Percentiles rank a stretch among this genome's conserved stretches.
These are phyloP conservation scores for Penicillium frequentans DNA, from an alignment of 2,329 filamentous ascomycete genomes.

Conservation along the genomic window DNA sequence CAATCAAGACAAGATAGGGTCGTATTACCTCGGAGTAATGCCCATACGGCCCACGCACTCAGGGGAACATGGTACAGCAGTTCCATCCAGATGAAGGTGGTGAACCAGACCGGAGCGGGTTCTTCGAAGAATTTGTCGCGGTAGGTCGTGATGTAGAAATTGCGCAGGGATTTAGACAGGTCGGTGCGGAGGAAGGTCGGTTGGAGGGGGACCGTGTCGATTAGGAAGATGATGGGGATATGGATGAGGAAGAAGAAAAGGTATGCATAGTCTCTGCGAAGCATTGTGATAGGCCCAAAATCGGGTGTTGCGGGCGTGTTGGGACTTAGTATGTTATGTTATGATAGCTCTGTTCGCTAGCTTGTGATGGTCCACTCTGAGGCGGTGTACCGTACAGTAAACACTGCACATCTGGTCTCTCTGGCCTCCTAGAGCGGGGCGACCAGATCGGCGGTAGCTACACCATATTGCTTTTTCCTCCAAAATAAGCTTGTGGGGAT, in stretches of 20 bases:
- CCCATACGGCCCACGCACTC: conserved; percentile 60
- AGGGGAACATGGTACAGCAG: conserved; percentile 61
- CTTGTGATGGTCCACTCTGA: no score
- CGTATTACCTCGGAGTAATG: conserved; percentile 50
- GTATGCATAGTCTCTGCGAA: conserved; percentile 37
- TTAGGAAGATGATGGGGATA: conserved; percentile 60
- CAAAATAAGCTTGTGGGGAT: conserved; percentile 2
- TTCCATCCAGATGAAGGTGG: conserved; percentile 59
- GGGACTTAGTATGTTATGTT: neutral
- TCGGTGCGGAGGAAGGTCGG: conserved; percentile 52
- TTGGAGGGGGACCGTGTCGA: conserved; percentile 63
- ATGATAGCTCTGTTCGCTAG: neutral
- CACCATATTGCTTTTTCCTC: conserved; percentile 2
- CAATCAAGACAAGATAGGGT: neutral
- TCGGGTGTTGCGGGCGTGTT: no score
- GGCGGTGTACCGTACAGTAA: neutral
- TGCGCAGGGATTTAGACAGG: conserved; percentile 52
- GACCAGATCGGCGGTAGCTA: neutral
- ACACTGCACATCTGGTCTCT: neutral
- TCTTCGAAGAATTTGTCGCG: conserved; percentile 63
- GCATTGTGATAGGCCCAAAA: neutral
- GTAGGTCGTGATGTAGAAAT: conserved; percentile 62
- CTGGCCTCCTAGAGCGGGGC: neutral
- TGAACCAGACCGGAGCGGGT: conserved; percentile 60
- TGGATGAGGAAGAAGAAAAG: conserved; percentile 63